A percentile compares a stretch with the other conserved stretches of the same genome.
phyloP scores from a whole-genome alignment of 805 yeast species.

The Pichia phayaonensis region DNA sequence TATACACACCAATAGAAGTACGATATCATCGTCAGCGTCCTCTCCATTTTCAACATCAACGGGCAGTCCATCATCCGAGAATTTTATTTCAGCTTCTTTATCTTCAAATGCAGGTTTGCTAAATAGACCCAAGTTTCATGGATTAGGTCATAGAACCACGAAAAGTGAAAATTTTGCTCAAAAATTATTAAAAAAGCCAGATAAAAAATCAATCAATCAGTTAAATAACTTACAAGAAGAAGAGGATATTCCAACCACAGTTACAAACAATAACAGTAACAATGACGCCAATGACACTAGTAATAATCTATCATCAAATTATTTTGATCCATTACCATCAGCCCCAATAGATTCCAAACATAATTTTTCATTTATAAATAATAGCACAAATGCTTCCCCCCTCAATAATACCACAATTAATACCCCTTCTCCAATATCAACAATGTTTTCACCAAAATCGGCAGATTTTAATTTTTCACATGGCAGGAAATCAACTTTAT shows the following conservation, averaged over 20 bases:
- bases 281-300: background rate
- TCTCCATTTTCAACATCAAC: background rate
- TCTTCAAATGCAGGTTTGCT: background rate
- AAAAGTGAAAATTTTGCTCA: slow-evolving; percentile 11
- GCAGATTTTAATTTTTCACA: background rate
- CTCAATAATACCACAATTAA: background rate
- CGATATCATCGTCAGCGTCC: background rate
- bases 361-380: slow-evolving; percentile 1
- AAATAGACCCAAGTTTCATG: slow-evolving; percentile 5
- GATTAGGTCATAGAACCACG: slow-evolving; percentile 9
- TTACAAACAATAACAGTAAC: background rate
- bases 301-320: background rate
- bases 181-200: slow-evolving; percentile 3
- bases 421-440: background rate
- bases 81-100: background rate
- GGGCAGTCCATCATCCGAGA: background rate
- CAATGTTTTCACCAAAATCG: slow-evolving; percentile 1
- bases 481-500: background rate
- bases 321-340: background rate
- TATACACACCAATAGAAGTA: background rate
- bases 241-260: background rate
- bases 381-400: background rate
- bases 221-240: slow-evolving; percentile 5
- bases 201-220: slow-evolving; percentile 1
- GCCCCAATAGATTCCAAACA: slow-evolving; percentile 7